A percentile compares a stretch with the other conserved stretches of the same genome.
Evolutionary conservation across 805 yeast species (phyloP).

Genomic region (Clavispora santaluciae): DNA sequence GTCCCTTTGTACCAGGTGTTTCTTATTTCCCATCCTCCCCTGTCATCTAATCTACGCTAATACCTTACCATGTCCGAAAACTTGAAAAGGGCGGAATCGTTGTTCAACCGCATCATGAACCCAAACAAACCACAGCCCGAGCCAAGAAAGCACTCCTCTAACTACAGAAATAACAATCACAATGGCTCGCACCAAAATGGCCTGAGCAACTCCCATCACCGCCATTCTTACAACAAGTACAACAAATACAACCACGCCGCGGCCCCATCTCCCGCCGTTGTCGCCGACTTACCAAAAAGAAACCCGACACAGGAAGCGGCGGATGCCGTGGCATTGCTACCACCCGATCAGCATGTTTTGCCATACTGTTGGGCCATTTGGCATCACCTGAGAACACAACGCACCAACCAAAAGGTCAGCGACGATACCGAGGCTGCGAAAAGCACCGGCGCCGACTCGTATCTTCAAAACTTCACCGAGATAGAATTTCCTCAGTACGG

Average conservation of each 20-base stretch:
- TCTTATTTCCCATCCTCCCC: too few species aligned
- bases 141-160: conserved; percentile 2
- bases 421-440: conserved; percentile 10
- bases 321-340: conserved; percentile 20
- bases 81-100: conserved; percentile 43
- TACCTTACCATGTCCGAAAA: conserved; percentile 35
- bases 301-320: conserved; percentile 33
- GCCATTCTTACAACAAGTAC: conserved; percentile 8
- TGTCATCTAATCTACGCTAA: background rate
- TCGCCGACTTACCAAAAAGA: conserved; percentile 25
- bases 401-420: conserved; percentile 12
- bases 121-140: conserved; percentile 19
- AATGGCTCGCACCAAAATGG: conserved; percentile 7
- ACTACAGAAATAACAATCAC: conserved; percentile 2
- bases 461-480: conserved; percentile 43
- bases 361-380: conserved; percentile 49
- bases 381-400: conserved; percentile 39
- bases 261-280: background rate
- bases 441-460: conserved; percentile 33
- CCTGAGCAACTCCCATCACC: conserved; percentile 6
- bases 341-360: conserved; percentile 31
- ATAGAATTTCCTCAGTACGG: conserved; percentile 33
- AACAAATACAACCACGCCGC: conserved; percentile 7
- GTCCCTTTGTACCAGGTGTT: too few species aligned
- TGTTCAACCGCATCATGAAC: conserved; percentile 44